These are phyloP conservation scores for Candolleomyces aberdarensis DNA, from an alignment of 768 basidiomycete species.

Conservation along the genomic window DNA sequence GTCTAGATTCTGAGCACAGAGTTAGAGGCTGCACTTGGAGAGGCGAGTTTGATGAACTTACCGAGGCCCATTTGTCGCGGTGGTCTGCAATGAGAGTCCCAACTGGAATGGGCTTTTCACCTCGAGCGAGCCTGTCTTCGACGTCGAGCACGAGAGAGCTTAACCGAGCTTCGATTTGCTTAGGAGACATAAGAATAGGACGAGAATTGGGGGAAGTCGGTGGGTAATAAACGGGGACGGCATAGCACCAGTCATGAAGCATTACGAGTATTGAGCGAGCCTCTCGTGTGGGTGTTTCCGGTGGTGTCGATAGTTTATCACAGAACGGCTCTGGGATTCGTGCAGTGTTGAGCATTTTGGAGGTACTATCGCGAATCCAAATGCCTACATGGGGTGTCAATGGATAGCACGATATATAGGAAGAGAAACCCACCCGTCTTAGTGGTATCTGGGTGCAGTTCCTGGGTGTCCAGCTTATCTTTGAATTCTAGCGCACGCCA, in stretches of 20 bases:
- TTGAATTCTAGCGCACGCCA: slow-evolving; percentile 74
- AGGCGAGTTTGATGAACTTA: slow-evolving; percentile 30
- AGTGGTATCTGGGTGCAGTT: slow-evolving; percentile 66
- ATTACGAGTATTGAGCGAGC: slow-evolving; percentile 66
- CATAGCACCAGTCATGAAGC: slow-evolving; percentile 76
- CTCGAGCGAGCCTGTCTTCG: slow-evolving; percentile 39
- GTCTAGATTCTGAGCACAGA: slow-evolving; percentile 57
- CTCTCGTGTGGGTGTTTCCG: slow-evolving; percentile 39
- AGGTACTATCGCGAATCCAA: slow-evolving; percentile 59
- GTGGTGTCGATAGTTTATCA: slow-evolving; percentile 58
- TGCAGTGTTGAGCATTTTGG: slow-evolving; percentile 70
- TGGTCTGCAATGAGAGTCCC: slow-evolving; percentile 77
- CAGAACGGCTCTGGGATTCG: slow-evolving; percentile 68
- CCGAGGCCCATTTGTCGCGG: slow-evolving; percentile 79
- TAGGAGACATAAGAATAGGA: slow-evolving; percentile 30
- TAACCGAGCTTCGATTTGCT: slow-evolving; percentile 42
- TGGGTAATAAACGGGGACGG: slow-evolving; percentile 61
- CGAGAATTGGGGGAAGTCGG: slow-evolving; percentile 22
- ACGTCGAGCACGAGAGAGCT: slow-evolving; percentile 57
- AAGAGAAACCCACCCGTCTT: slow-evolving; percentile 49
- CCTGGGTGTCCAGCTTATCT: slow-evolving; percentile 56
- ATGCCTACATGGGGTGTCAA: slow-evolving; percentile 35
- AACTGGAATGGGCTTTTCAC: slow-evolving; percentile 59
- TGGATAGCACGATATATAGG: neutral
- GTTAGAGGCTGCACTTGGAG: neutral